Evolutionary conservation across 116 monocot species (phyloP).

Genomic region (Papilionanthe hybrid): DNA sequence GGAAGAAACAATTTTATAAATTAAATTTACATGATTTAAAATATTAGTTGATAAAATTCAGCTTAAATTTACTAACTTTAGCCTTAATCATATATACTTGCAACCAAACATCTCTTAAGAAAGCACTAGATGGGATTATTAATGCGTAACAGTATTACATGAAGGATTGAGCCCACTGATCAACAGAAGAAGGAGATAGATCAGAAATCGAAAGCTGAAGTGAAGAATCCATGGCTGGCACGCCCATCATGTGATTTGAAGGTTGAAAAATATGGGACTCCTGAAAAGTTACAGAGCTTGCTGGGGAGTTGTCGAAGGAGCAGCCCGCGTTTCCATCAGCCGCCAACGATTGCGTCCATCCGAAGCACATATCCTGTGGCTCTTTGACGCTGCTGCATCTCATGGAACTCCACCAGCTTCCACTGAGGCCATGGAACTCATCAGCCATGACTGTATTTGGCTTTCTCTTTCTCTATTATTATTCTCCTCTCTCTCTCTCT

Average conservation of each 20-base stretch:
- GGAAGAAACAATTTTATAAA: no score
- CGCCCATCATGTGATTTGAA: background rate
- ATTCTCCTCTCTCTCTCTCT: no score
- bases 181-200: background rate
- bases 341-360: background rate
- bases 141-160: background rate
- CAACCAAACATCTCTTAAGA: background rate
- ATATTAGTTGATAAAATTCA: no score
- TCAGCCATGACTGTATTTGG: background rate
- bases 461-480: no score
- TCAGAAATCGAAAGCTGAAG: background rate
- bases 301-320: background rate
- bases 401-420: background rate
- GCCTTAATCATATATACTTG: background rate
- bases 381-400: background rate
- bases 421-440: background rate
- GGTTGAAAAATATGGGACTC: background rate
- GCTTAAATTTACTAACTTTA: no score
- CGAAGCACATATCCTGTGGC: background rate
- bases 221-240: background rate
- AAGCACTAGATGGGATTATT: background rate
- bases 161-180: conserved; percentile 8
- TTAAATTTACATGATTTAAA: no score
- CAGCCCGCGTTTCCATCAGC: background rate
- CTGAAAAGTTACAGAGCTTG: background rate